Evolutionary conservation across 805 yeast species (phyloP).

Genomic region (Schwanniomyces yamadae): DNA sequence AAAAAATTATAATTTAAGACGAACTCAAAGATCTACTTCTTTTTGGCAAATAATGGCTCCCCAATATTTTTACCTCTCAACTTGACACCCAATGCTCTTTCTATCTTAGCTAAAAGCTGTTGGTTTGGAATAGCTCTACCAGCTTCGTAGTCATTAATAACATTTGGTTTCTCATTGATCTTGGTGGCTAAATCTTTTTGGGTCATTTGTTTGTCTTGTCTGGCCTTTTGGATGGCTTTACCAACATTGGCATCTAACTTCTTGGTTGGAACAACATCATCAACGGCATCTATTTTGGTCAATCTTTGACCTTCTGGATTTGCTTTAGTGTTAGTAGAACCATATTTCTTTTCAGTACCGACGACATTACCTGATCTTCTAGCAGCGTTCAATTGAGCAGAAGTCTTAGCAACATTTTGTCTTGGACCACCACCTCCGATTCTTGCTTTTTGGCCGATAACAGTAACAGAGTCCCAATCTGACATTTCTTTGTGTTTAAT

Average conservation of each 20-base stretch:
- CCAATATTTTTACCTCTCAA: constrained; percentile 96
- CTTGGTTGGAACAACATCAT: constrained; percentile 90
- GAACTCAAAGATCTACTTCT: constrained; percentile 27
- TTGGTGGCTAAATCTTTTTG: constrained; percentile 97
- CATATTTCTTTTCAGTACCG: constrained; percentile 91
- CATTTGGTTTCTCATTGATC: constrained; percentile 92
- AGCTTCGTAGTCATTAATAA: constrained; percentile 94
- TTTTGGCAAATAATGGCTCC: constrained; percentile 69
- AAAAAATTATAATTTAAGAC: too few species aligned
- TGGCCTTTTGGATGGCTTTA: constrained; percentile 77
- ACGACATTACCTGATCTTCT: constrained; percentile 88
- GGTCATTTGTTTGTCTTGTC: constrained; percentile 84
- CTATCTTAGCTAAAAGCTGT: constrained; percentile 88
- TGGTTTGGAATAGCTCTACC: constrained; percentile 97
- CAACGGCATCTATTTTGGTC: constrained; percentile 89
- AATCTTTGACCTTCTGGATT: constrained; percentile 93
- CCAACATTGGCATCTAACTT: constrained; percentile 85
- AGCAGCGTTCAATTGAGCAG: constrained; percentile 84
- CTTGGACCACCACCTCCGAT: constrained; percentile 88
- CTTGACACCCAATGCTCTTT: constrained; percentile 91
- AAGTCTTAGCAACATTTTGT: constrained; percentile 75
- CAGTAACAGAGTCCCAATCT: constrained; percentile 92
- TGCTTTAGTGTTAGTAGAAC: constrained; percentile 53
- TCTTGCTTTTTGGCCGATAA: constrained; percentile 87
- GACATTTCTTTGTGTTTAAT: constrained; percentile 30